Evolutionary conservation across 2,329 filamentous ascomycete genomes (phyloP).

Genomic region (Grosmannia clavigera): DNA sequence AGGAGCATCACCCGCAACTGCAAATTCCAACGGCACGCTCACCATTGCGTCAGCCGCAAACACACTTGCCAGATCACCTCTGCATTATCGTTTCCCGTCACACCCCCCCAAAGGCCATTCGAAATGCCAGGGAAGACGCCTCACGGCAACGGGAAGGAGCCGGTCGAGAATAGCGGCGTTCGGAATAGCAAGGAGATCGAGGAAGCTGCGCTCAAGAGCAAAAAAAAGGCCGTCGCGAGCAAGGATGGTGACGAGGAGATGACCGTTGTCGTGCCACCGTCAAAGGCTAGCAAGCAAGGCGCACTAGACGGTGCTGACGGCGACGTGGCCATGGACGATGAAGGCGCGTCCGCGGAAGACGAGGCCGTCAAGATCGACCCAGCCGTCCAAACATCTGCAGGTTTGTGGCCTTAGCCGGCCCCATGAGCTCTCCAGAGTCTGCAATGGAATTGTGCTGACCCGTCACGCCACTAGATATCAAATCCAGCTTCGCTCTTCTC

Average conservation of each 20-base stretch:
- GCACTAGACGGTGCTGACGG: slow-evolving; percentile 50
- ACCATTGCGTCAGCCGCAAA: not conserved
- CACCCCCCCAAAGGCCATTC: slow-evolving; percentile 8
- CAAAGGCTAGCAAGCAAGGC: slow-evolving; percentile 16
- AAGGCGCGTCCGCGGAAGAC: slow-evolving; percentile 31
- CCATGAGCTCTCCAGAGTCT: not conserved
- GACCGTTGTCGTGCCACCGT: slow-evolving; percentile 67
- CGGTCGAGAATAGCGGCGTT: slow-evolving; percentile 53
- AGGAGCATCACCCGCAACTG: not conserved
- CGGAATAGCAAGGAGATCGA: slow-evolving; percentile 57
- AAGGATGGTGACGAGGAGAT: slow-evolving; percentile 71
- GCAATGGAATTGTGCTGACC: not conserved
- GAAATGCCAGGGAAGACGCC: slow-evolving; percentile 63
- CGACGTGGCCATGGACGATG: slow-evolving; percentile 59
- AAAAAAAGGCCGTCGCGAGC: slow-evolving; percentile 49
- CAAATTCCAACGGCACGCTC: not conserved
- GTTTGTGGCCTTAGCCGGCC: slow-evolving; percentile 26
- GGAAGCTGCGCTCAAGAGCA: slow-evolving; percentile 41
- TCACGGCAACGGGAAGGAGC: slow-evolving; percentile 58
- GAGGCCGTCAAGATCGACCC: slow-evolving; percentile 47
- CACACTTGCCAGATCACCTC: not conserved
- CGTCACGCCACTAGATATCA: slow-evolving; percentile 61
- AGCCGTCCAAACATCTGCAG: slow-evolving; percentile 45
- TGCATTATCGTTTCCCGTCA: not conserved
- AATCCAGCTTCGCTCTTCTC: slow-evolving; percentile 81